phyloP scores from a whole-genome alignment of 1,284 basidiomycete genomes.

The Ceratobasidium papillatum region DNA sequence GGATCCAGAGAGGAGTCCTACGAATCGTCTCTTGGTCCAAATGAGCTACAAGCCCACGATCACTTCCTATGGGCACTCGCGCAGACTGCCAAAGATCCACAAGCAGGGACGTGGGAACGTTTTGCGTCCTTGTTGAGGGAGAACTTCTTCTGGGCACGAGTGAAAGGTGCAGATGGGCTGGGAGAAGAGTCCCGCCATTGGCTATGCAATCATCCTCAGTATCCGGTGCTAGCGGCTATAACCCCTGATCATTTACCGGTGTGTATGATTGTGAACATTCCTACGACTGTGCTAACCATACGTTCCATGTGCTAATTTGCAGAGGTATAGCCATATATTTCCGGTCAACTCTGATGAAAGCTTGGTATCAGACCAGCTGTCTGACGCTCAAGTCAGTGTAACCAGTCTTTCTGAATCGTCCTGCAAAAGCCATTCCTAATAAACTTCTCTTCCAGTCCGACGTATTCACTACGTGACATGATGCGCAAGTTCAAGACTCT shows the following conservation, averaged over 20 bases:
- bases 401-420: no score
- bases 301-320: no score
- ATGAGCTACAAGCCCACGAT: not conserved
- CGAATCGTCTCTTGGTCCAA: not conserved
- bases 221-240: not conserved
- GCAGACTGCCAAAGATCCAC: not conserved
- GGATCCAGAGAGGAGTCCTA: not conserved
- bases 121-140: not conserved
- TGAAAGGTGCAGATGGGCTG: not conserved
- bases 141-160: not conserved
- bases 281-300: no score
- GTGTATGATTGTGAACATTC: not conserved
- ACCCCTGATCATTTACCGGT: not conserved
- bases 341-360: no score
- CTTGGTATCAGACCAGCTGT: no score
- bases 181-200: not conserved
- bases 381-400: no score
- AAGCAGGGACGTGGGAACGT: not conserved
- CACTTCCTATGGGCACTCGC: slow-evolving; percentile 17
- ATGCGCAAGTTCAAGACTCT: no score
- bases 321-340: no score
- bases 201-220: not conserved
- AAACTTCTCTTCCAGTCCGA: not conserved
- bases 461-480: no score
- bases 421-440: no score